phyloP scores from a whole-genome alignment of 2,329 filamentous ascomycete genomes.

The Pochonia chlamydosporia region DNA sequence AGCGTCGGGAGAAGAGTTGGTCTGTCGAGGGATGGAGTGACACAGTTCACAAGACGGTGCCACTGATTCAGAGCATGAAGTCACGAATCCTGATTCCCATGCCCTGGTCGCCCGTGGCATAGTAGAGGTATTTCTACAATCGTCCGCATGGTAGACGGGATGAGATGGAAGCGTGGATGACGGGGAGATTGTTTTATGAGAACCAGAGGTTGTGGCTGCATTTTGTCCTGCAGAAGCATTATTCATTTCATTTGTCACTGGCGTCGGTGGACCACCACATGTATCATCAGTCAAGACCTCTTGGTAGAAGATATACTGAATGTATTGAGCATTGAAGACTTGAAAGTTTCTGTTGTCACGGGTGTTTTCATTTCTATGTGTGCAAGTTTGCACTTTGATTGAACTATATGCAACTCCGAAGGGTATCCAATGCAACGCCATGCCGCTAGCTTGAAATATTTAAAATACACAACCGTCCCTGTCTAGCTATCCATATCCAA shows the following conservation, averaged over 20 bases:
- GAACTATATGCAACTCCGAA: background rate
- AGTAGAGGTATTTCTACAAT: constrained; percentile 16
- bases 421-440: constrained; percentile 12
- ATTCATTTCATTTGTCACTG: constrained; percentile 7
- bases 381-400: background rate
- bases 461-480: background rate
- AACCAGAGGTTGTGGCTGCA: background rate
- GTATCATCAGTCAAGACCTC: constrained; percentile 3
- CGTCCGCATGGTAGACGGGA: background rate
- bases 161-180: background rate
- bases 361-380: no score
- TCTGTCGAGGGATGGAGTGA: constrained; percentile 91
- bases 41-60: constrained; percentile 97
- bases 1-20: constrained; percentile 92
- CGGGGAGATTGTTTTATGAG: background rate
- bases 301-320: constrained; percentile 2
- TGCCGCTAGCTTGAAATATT: no score
- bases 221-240: constrained; percentile 1
- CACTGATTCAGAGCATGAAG: constrained; percentile 94
- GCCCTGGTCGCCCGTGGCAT: constrained; percentile 93
- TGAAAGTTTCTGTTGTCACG: no score
- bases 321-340: constrained; percentile 7
- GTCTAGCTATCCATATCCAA: constrained; percentile 10
- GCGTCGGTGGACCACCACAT: constrained; percentile 2
- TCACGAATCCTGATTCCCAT: constrained; percentile 88